Evolutionary conservation across 2,329 filamentous ascomycete species (phyloP), one percentile per base, ranked within the genome.

Genomic region (Tolypocladium nubicola): DNA sequence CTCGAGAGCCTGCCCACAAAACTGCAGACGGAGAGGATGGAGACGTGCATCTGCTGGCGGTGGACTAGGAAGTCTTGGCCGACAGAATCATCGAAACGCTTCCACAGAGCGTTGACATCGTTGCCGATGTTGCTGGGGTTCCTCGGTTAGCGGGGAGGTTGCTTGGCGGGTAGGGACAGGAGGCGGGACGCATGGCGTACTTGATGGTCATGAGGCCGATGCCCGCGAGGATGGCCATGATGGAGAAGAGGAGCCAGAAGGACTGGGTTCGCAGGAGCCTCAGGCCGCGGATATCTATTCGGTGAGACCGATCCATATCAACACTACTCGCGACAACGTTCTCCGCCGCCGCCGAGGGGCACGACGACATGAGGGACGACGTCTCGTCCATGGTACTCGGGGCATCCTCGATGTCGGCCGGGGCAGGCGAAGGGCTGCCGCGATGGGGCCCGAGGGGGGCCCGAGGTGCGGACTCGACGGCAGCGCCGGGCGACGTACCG

Each of bases 181-280:
- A 11, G 19, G 39, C 30, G 39, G 30, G n/a, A 6, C 14, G 16
- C 13, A 19, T 38, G 1, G 77, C 88, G 72, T 79, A 96, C 91
- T 99, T 99, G 74, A 99, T 99, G 0, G 93, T 97, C 94, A 99
- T 99, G 62, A 99, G 76, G 13, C 94, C 94, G 65, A 97, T 88
- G 55, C 94, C 94, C 6, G 91, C 90, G 61, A 97, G 77, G n/a
- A 97, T 82, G 43, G 87, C 91, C 81, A 99, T 89, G 63, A 96
- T 85, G 58, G 82, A 72, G 71, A 95, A 97, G 35, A 96, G 75
- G 67, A 95, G 88, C 91, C 92, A 97, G 72, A 97, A 99, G 62
- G 95, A 88, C 53, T 85, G 66, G 60, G 81, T 84, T 56, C 77
- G 77, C 38, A 96, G 74, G 68, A 99, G 79, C 19, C 81, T 80